A percentile compares a stretch with the other conserved stretches of the same genome.
Conservation (phyloP, 306 rosid species). For the Cucurbita pepo region DNA sequence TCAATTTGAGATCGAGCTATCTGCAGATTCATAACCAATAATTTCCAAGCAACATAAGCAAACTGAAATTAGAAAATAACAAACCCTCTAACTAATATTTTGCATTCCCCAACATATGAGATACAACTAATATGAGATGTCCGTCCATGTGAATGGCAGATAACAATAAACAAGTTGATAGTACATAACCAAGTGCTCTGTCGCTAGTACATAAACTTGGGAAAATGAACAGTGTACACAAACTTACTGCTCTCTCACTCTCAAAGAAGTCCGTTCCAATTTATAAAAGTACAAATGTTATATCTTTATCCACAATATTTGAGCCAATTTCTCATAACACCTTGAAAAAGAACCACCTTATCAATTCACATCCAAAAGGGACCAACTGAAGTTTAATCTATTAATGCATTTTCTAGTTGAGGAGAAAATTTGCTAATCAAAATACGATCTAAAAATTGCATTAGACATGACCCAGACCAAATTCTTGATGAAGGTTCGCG, state of each 20-base stretch:
- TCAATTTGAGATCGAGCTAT: slow-evolving; percentile 55
- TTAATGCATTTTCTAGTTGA: not conserved
- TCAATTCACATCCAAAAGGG: not conserved
- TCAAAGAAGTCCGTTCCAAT: not conserved
- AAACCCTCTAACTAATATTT: not conserved
- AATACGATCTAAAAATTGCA: not conserved
- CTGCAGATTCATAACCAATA: slow-evolving; percentile 22
- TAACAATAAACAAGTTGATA: not conserved
- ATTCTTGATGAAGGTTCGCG: not conserved
- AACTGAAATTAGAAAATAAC: not conserved
- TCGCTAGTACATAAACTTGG: not conserved
- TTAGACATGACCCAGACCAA: not conserved
- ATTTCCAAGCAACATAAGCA: not conserved
- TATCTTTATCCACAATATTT: no score
- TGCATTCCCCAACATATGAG: not conserved
- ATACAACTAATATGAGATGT: not conserved
- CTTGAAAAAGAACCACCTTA: not conserved
- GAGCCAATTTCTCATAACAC: not conserved
- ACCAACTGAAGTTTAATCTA: not conserved
- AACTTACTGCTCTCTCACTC: not conserved
- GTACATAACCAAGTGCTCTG: not conserved
- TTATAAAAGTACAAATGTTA: not conserved
- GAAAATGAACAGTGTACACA: not conserved
- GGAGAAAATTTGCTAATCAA: not conserved
- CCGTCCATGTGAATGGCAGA: not conserved